These are phyloP conservation scores for Fusarium dimerum DNA, from an alignment of 2,329 filamentous ascomycete genomes.

Conservation along the genomic window DNA sequence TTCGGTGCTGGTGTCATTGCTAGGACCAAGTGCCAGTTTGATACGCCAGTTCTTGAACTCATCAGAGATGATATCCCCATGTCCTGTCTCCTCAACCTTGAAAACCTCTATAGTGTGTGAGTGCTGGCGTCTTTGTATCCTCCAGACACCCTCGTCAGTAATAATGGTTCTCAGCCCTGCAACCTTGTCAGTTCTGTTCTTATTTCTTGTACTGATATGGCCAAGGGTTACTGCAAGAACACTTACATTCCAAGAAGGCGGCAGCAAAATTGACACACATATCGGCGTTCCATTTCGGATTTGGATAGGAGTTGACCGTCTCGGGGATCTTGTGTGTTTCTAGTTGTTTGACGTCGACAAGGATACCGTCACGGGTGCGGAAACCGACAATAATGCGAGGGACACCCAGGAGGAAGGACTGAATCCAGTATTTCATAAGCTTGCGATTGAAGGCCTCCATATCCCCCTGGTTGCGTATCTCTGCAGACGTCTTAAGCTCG, in stretches of 20 bases:
- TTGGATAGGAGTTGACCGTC: constrained; percentile 67
- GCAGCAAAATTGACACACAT: constrained; percentile 89
- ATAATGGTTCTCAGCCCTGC: constrained; percentile 65
- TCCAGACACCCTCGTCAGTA: constrained; percentile 76
- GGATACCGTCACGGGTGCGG: constrained; percentile 69
- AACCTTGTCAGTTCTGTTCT: constrained; percentile 15
- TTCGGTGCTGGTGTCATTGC: constrained; percentile 11
- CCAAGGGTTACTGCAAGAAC: not conserved
- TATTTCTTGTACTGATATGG: not conserved
- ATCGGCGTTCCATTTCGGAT: constrained; percentile 83
- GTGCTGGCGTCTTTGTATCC: constrained; percentile 67
- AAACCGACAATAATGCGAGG: constrained; percentile 92
- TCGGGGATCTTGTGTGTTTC: constrained; percentile 78
- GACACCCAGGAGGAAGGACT: constrained; percentile 91
- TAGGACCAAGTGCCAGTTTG: constrained; percentile 46
- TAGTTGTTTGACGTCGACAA: constrained; percentile 74
- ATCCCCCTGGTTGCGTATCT: constrained; percentile 68
- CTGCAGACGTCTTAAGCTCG: constrained; percentile 87
- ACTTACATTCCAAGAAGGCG: constrained; percentile 73
- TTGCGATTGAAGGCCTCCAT: constrained; percentile 82
- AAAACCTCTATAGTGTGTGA: constrained; percentile 71
- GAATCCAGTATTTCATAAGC: constrained; percentile 93
- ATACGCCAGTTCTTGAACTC: constrained; percentile 77
- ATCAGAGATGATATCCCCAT: constrained; percentile 73
- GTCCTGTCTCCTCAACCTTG: constrained; percentile 68